A percentile compares a stretch with the other conserved stretches of the same genome.
These are phyloP conservation scores for Saccharomycopsis schoenii DNA, from an alignment of 805 yeast genomes.

Conservation along the genomic window DNA sequence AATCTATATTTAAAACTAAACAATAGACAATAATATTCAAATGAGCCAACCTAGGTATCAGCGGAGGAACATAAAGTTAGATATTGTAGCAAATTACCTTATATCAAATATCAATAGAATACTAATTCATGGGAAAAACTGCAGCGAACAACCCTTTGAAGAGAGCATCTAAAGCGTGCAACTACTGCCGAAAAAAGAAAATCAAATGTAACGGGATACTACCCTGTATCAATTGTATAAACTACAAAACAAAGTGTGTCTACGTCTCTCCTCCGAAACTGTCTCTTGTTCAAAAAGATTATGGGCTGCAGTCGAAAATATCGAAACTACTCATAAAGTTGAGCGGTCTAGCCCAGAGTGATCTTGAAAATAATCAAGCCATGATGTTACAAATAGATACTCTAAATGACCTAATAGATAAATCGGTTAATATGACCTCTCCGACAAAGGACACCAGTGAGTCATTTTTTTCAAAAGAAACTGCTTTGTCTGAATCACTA, in stretches of 20 bases:
- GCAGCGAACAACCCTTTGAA: not conserved
- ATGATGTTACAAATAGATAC: not conserved
- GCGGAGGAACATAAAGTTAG: too few relatives aligned
- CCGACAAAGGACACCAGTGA: not conserved
- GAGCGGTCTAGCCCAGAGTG: not conserved
- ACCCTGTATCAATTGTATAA: constrained; percentile 36
- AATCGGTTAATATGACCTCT: not conserved
- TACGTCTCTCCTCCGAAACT: constrained; percentile 22
- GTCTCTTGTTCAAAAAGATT: not conserved
- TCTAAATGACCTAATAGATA: constrained; percentile 1
- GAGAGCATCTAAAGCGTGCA: constrained; percentile 35
- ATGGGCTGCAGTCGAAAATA: not conserved
- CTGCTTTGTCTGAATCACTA: not conserved
- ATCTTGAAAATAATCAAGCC: too few relatives aligned
- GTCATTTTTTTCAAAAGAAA: constrained; percentile 1
- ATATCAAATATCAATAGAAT: not conserved
- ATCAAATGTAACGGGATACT: constrained; percentile 38
- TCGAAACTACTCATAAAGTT: constrained; percentile 2
- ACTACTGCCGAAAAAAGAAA: constrained; percentile 35
- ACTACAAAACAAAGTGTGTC: constrained; percentile 28
- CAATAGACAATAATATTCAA: too few relatives aligned
- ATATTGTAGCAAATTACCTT: too few relatives aligned
- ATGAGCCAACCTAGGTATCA: too few relatives aligned
- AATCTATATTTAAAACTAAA: too few relatives aligned
- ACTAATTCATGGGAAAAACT: not conserved